Conservation (phyloP, 1,284 basidiomycete species). For the Bjerkandera adusta region DNA sequence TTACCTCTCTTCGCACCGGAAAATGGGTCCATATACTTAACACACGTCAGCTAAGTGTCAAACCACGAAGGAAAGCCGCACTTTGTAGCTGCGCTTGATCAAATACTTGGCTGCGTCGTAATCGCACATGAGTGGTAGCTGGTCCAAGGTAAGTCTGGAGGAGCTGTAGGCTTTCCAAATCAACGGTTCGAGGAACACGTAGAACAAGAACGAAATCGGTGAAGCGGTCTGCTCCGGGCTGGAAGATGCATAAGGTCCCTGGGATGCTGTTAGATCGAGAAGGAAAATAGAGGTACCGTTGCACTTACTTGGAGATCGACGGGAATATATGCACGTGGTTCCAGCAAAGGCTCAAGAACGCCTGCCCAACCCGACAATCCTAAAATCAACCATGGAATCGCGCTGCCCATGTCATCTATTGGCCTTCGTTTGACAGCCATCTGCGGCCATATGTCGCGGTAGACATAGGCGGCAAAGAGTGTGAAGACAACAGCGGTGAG, state of each 20-base stretch:
- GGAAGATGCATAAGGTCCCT: constrained; percentile 32
- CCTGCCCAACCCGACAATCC: constrained; percentile 1
- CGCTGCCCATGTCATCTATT: constrained; percentile 5
- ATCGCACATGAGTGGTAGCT: constrained; percentile 38
- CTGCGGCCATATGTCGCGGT: constrained; percentile 10
- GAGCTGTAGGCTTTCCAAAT: constrained; percentile 19
- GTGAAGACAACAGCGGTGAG: not conserved
- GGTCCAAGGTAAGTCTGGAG: constrained; percentile 17
- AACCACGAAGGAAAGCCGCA: constrained; percentile 15
- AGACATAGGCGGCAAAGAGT: constrained; percentile 1
- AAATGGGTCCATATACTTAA: constrained; percentile 28
- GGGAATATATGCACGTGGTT: constrained; percentile 1
- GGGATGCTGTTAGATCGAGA: constrained; percentile 11
- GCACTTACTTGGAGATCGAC: not conserved
- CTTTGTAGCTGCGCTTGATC: constrained; percentile 26
- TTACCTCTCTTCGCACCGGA: constrained; percentile 13
- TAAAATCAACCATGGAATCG: constrained; percentile 1
- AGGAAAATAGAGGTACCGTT: not conserved
- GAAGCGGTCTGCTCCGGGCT: constrained; percentile 68
- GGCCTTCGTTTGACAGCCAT: constrained; percentile 1
- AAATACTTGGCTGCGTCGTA: constrained; percentile 37
- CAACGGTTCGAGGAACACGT: constrained; percentile 44
- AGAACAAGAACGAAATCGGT: constrained; percentile 50
- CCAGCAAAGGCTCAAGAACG: not conserved
- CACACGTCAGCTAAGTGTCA: not conserved